A percentile compares a stretch with the other conserved stretches of the same genome.
Evolutionary conservation across 352 stramenopile genomes (phyloP).

Genomic region (Pythium rhizo-oryzae): DNA sequence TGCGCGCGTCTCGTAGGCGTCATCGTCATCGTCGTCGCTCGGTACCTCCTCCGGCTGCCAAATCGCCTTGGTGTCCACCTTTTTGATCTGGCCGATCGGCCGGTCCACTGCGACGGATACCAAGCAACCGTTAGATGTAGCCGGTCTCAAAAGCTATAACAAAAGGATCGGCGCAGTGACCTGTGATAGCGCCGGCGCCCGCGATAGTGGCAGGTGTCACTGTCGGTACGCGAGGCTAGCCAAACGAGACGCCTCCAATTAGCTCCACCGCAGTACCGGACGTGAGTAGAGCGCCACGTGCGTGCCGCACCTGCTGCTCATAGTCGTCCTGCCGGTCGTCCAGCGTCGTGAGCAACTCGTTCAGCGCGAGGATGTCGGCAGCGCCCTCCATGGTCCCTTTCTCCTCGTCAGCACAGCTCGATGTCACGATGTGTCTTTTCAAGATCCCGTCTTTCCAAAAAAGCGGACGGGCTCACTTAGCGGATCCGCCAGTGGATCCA

Average conservation of each 20-base stretch:
- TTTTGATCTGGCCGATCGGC: slow-evolving; percentile 72
- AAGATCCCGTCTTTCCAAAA: slow-evolving; percentile 8
- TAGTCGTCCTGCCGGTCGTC: slow-evolving; percentile 24
- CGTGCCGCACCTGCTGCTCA: slow-evolving; percentile 7
- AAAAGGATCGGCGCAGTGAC: slow-evolving; percentile 14
- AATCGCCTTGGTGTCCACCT: slow-evolving; percentile 66
- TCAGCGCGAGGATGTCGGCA: slow-evolving; percentile 41
- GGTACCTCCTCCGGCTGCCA: slow-evolving; percentile 71
- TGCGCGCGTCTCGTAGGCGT: slow-evolving; percentile 50
- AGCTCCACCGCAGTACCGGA: too few relatives aligned
- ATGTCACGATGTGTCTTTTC: slow-evolving; percentile 20
- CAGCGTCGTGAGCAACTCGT: slow-evolving; percentile 32
- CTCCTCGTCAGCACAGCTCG: too few relatives aligned
- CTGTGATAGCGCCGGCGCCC: slow-evolving; percentile 34
- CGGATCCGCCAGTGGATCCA: slow-evolving; percentile 4
- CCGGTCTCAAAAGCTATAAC: not conserved
- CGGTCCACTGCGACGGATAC: slow-evolving; percentile 39
- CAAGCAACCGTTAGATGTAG: not conserved
- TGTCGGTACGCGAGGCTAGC: not conserved
- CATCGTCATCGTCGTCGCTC: slow-evolving; percentile 80
- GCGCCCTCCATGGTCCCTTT: slow-evolving; percentile 23
- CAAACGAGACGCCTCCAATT: not conserved
- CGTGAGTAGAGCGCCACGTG: not conserved
- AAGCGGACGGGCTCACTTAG: slow-evolving; percentile 2
- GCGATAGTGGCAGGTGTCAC: slow-evolving; percentile 42